Base-by-base conservation (phyloP, 495 filamentous ascomycete species). In the Aspergillus cavernicola region DNA sequence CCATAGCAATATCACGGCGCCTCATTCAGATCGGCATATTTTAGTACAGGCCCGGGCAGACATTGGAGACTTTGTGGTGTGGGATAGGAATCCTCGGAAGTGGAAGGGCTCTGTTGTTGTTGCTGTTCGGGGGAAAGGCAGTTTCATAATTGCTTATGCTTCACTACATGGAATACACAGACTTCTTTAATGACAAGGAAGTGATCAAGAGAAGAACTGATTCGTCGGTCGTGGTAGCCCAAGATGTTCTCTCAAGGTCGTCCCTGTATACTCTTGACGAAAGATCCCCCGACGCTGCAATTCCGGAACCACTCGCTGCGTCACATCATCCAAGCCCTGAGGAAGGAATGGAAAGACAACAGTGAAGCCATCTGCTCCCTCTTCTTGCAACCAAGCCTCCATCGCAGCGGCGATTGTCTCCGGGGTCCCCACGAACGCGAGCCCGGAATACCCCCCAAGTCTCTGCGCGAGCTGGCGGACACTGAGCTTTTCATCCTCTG, bases 401-500 rank as follows among this genome's bases (percentile, higher is more conserved):
- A 78, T 71, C 49, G 77, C 73, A 7, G 79, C 75, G 0, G 77
- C 76, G 35, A 81, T 71, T 10, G 66, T 71, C 55, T 69, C 61
- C 0, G 72, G 68, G 1, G 75, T 77, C 0, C 78, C 77, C 4
- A 81, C 71, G 60, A 81, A 80, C 1, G 77, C 68, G n/a, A 79
- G 57, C 12, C 78, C 76, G 0, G 72, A 69, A 44, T 75, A 79
- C 6, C 78, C 78, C 3, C 78, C 77, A 35, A 67, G 71, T 18
- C 76, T 67, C 45, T 76, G 72, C 26, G 78, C 78, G 43, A 80
- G 67, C 57, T 81, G 77, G 1, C 76, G 68, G 15, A 72, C 70
- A 0, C 74, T 80, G 26, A 81, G 51, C 1, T 65, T 64, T 50
- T 81, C 77, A 3, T 67, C 47, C 32, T 52, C 53, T 0, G 76